Evolutionary conservation across 805 yeast genomes (phyloP).

Genomic region (Candida fluviatilis): DNA sequence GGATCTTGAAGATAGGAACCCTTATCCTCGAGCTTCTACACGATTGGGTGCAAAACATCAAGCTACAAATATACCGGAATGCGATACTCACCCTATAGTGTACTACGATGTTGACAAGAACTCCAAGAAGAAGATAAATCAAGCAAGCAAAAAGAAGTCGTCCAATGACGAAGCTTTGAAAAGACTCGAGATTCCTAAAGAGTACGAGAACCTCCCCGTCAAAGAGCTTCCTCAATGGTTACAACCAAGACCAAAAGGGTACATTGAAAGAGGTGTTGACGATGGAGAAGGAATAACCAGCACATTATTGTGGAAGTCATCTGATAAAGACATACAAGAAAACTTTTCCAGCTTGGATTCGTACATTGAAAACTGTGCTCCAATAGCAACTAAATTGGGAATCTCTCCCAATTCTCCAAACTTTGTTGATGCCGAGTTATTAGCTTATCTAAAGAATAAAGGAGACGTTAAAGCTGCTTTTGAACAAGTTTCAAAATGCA

Average conservation of each 20-base stretch:
- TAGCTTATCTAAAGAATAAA: constrained; percentile 45
- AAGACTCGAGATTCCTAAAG: constrained; percentile 44
- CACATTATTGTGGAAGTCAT: constrained; percentile 63
- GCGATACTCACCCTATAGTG: constrained; percentile 56
- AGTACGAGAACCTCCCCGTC: constrained; percentile 36
- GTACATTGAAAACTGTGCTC: constrained; percentile 53
- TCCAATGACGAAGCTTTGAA: constrained; percentile 14
- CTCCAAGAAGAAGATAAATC: constrained; percentile 9
- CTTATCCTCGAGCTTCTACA: constrained; percentile 77
- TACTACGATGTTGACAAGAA: constrained; percentile 50
- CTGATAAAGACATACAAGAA: constrained; percentile 23
- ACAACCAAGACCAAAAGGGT: constrained; percentile 75
- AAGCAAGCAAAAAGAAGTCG: constrained; percentile 13
- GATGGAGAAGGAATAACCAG: constrained; percentile 48
- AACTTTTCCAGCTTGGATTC: constrained; percentile 40
- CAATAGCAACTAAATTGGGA: constrained; percentile 51
- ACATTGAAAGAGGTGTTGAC: constrained; percentile 78
- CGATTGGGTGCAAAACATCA: constrained; percentile 74
- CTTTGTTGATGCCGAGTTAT: constrained; percentile 70
- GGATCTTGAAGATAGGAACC: constrained; percentile 66
- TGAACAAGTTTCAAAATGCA: constrained; percentile 39
- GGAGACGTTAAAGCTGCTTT: constrained; percentile 54
- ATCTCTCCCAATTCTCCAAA: constrained; percentile 69
- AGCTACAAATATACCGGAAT: constrained; percentile 59
- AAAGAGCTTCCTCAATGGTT: constrained; percentile 68